phyloP scores from a whole-genome alignment of 164 flowering plant species.

The Piper betle region DNA sequence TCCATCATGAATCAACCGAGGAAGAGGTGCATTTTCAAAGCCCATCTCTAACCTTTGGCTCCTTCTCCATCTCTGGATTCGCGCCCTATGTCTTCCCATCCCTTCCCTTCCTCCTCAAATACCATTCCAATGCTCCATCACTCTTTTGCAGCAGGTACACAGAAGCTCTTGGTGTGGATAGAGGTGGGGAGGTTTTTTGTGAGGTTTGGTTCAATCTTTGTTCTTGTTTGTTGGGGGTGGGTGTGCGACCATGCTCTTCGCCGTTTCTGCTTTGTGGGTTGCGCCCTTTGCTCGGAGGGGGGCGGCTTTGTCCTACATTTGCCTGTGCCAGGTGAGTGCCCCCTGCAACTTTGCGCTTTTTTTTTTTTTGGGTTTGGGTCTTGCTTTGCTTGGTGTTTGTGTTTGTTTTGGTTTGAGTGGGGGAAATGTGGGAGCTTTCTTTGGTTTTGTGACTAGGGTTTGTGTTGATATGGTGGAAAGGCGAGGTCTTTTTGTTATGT shows the following conservation, averaged over 20 bases:
- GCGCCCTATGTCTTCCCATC: too few species aligned
- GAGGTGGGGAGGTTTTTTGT: too few species aligned
- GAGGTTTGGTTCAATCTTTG: too few species aligned
- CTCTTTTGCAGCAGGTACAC: too few species aligned
- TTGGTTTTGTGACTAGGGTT: not conserved
- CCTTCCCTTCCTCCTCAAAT: too few species aligned
- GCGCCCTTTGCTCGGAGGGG: not conserved
- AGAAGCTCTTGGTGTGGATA: too few species aligned
- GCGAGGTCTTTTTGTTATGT: not conserved
- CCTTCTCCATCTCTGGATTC: too few species aligned
- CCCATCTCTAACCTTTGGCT: too few species aligned
- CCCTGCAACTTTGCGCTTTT: not conserved
- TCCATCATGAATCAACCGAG: too few species aligned
- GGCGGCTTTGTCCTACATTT: not conserved
- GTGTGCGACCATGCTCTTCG: not conserved
- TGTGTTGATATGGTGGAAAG: not conserved
- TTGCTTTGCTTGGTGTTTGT: not conserved
- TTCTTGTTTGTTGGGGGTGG: not conserved
- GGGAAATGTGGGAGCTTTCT: not conserved
- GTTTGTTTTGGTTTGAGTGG: not conserved
- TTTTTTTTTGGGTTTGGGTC: not conserved
- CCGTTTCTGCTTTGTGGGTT: not conserved
- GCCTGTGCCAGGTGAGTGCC: not conserved
- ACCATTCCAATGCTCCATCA: too few species aligned
- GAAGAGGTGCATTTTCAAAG: too few species aligned